Evolutionary conservation across 2,329 filamentous ascomycete genomes (phyloP), one percentile per base, ranked within the genome.

Genomic region (Coniochaeta sp.): DNA sequence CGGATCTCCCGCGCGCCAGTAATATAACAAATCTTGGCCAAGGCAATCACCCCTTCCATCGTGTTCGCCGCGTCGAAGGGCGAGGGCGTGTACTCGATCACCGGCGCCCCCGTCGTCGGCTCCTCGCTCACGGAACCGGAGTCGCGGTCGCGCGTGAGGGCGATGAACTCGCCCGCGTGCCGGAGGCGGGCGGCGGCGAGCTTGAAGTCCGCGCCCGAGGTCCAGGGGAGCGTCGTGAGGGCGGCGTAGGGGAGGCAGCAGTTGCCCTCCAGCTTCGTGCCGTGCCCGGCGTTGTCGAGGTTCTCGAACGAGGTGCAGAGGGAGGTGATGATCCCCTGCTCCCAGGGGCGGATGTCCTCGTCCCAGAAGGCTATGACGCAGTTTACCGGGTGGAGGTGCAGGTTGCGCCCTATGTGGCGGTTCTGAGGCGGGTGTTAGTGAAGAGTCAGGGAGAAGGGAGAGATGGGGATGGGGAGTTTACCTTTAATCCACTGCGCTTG

Each of bases 1-100:
- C 85, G 81, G 63, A 96, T 91, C 67, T 95, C 89, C n/a, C 72
- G 75, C 0, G 91, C 92, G 22, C 91, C 90, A 35, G 82, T 77
- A 45, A 90, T 79, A 65, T 91, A 92, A 56, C 85, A 81, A 35
- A 96, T 83, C 65, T 91, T 89, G 30, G 86, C 83, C 2, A 86
- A 71, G 2, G 82, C 87, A 48, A 91, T 65, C 6, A 90, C 61
- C 8, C 88, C 90, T 63, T 89, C 82, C 16, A 92, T 66, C 22
- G 86, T 79, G 66, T 91, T 79, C 26, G 78, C 77, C 48, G 84
- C 78, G 69, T 96, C 92, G 60, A 86, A 86, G 18, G 76, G 72
- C 18, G 85, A 90, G 0, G 82, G 73, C 0, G 77, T 79, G 70
- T 96, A 96, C 53, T 82, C 75, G 56, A 96, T 72, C 26, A 83